Evolutionary conservation across 129 eudicot genomes (phyloP), one percentile per base, ranked within the genome.

Genomic region (Centrapalus pauciflorus): DNA sequence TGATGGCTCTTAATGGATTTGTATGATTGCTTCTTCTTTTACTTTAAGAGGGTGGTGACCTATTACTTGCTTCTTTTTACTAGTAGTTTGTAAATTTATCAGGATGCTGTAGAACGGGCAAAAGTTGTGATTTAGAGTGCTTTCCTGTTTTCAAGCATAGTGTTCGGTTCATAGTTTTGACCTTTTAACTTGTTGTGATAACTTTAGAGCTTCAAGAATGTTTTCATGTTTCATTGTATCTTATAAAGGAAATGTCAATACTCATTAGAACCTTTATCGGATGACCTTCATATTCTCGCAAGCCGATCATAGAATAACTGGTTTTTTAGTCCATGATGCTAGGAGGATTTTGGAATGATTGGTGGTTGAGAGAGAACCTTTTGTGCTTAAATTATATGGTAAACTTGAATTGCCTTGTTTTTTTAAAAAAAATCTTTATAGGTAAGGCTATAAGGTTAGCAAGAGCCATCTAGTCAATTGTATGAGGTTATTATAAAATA

Each of bases 141-240:
- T 43, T 67, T 52, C 54, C 38, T 67, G 37, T 21, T n/a, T 19
- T 24, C 24, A 33, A 7, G 49, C 11, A 55, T 55, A 25, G 20
- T 28, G 35, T 35, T 35, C 3, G 50, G 14, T n/a, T 43, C 34
- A 55, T 3, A 7, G 30, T 13, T 55, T 25, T 55, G 6, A 12
- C 12, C 28, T 10, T 40, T 5, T 25, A 24, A 23, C 19, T 23
- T 3, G 3, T 5, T 25, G 60, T 25, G 33, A 25, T 54, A 24
- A 32, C 34, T 61, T 27, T 43, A 17, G 28, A 64, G 41, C 26
- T 64, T 64, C 11, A 64, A 64, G 57, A 64, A 14, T 65, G 20
- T 46, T 12, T 65, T 46, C 41, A 65, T 65, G 38, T 40, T 23
- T 41, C 55, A 63, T 63, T 27, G 55, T 12, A 63, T 63, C 24